These are phyloP conservation scores for Quercus dentata DNA, from an alignment of 306 rosid species.

Conservation along the genomic window DNA sequence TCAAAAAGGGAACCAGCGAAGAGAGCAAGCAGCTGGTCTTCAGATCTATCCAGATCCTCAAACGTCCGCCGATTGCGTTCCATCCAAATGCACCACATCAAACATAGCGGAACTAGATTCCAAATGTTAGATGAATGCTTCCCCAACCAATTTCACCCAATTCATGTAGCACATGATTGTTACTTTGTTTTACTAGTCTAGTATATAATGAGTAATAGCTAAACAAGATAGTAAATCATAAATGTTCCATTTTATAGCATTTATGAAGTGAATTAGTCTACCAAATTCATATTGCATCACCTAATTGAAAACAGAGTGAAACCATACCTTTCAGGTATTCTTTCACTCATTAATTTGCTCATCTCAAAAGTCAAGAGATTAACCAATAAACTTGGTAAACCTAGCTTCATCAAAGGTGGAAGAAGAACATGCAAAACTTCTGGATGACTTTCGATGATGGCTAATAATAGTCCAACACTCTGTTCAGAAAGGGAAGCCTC, in stretches of 20 bases:
- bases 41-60: no score
- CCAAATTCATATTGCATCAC: not conserved
- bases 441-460: constrained; percentile 61
- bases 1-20: no score
- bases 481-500: constrained; percentile 37
- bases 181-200: not conserved
- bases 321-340: constrained; percentile 71
- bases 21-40: no score
- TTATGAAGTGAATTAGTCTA: not conserved
- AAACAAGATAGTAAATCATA: not conserved
- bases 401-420: constrained; percentile 70
- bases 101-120: no score
- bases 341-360: constrained; percentile 49
- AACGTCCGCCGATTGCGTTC: no score
- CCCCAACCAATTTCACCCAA: no score
- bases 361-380: constrained; percentile 69
- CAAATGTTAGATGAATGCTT: no score
- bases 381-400: constrained; percentile 63
- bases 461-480: constrained; percentile 72
- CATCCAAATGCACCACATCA: no score
- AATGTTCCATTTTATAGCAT: no score
- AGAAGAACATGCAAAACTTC: constrained; percentile 55
- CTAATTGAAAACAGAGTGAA: not conserved
- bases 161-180: not conserved
- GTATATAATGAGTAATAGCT: not conserved